phyloP scores from a whole-genome alignment of 306 rosid genomes.

The Cicer pinnatifidum region DNA sequence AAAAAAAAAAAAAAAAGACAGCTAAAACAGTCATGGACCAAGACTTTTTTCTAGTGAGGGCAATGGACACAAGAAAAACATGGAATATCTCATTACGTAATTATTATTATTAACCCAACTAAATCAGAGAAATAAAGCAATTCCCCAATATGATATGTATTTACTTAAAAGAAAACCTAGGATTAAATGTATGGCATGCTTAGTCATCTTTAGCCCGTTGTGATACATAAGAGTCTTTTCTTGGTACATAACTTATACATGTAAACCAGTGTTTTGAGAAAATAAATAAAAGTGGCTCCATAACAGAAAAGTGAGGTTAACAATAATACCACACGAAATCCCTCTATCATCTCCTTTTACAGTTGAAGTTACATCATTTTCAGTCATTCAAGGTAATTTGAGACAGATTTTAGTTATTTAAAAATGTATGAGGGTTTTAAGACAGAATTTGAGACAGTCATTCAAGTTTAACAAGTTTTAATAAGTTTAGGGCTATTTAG shows the following conservation, averaged over 20 bases:
- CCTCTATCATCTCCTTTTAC: slow-evolving; percentile 22
- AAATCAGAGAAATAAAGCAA: slow-evolving; percentile 33
- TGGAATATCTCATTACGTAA: not conserved
- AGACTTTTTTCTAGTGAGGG: not conserved
- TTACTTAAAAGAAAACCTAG: slow-evolving; percentile 1
- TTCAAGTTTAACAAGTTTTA: not conserved
- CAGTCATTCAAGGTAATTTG: slow-evolving; percentile 17
- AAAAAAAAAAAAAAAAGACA: slow-evolving; percentile 19
- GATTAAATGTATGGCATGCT: slow-evolving; percentile 20
- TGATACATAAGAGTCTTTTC: not conserved
- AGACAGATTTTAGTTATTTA: slow-evolving; percentile 23
- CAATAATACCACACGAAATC: not conserved
- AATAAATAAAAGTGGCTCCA: not conserved
- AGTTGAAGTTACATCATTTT: slow-evolving; percentile 1
- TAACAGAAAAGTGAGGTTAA: slow-evolving; percentile 7
- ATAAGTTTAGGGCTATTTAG: slow-evolving; percentile 7
- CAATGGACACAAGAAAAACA: slow-evolving; percentile 8
- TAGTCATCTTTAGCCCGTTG: slow-evolving; percentile 17
- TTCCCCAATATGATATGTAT: not conserved
- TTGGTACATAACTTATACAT: not conserved
- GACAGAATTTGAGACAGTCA: too few species aligned
- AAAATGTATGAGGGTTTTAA: not conserved
- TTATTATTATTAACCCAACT: slow-evolving; percentile 26
- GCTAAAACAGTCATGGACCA: slow-evolving; percentile 13
- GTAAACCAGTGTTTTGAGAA: slow-evolving; percentile 11